Base-by-base conservation (phyloP, 495 filamentous ascomycete species). In the Podospora anserina region DNA sequence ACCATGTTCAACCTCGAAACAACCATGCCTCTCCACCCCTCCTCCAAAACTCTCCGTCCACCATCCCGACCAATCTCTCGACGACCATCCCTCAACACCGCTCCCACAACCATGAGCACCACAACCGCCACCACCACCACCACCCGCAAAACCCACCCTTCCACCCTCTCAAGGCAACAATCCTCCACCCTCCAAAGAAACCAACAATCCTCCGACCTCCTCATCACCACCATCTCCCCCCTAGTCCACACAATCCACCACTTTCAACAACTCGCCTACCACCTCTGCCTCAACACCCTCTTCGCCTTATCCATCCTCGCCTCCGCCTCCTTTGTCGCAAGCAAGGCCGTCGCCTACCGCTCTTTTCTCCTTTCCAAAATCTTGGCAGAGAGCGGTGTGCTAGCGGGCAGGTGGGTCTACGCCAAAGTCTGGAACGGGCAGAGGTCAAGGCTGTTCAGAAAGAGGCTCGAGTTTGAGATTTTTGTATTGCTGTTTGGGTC, bases 401-500 rank as follows among this genome's bases (percentile, higher is more conserved):
- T 49, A 49, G 39, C 39, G 39, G 39, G 39, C 9, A 6, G 39
- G 15, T 58, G 55, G 55, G 9, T 58, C 7, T 19, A 26, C 3
- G n/a, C n/a, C n/a, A 58, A 58, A 0, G 49, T 76, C 11, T 83
- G 82, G 82, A 68, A 81, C 61, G 70, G 72, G 18, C 75, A 66
- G 44, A 63, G 59, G 20, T 66, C 72, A 2, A 70, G 70, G 34
- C 75, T 71, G 0, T 61, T 84, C 49, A 69, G 77, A 63, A 82
- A 76, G 66, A 80, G 79, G 66, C 30, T 83, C 61, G 77, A 78
- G 57, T 81, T 80, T 49, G 82, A 84, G 71, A 74, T 84, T 30
- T 78, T 79, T 60, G 72, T 77, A 5, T 69, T 81, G 59, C 69
- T 84, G 32, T 75, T 84, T 19, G 80, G 81, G 5, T 76, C 77